Percentiles rank a stretch among this genome's conserved stretches.
phyloP scores from a whole-genome alignment of 116 monocot genomes.

The Phalaenopsis hybrid region DNA sequence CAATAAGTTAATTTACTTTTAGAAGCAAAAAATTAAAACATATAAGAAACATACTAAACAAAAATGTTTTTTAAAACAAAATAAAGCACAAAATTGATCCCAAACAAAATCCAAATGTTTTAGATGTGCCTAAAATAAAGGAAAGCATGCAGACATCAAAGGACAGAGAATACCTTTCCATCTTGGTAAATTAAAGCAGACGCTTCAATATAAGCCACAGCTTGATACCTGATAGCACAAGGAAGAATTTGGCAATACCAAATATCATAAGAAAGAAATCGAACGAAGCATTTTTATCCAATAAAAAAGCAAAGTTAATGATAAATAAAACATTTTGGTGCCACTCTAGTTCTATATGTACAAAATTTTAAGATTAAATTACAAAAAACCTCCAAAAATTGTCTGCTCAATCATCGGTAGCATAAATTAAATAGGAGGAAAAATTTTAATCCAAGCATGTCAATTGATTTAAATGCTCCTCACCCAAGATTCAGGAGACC shows the following conservation, averaged over 20 bases:
- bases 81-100: too few relatives aligned
- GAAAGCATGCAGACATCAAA: neutral
- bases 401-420: neutral
- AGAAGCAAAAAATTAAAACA: too few relatives aligned
- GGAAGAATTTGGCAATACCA: neutral
- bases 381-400: neutral
- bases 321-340: neutral
- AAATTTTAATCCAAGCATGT: neutral
- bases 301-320: neutral
- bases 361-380: neutral
- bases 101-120: neutral
- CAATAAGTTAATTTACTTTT: too few relatives aligned
- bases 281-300: neutral
- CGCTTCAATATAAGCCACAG: constrained; percentile 97
- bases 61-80: too few relatives aligned
- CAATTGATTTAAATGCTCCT: constrained; percentile 7
- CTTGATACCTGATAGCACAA: constrained; percentile 66
- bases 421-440: neutral
- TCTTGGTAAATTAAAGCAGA: constrained; percentile 98
- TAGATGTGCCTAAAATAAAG: neutral
- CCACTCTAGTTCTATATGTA: neutral
- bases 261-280: neutral
- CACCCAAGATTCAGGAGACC: constrained; percentile 98
- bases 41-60: too few relatives aligned
- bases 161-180: constrained; percentile 60